A percentile compares a stretch with the other conserved stretches of the same genome.
phyloP scores from a whole-genome alignment of 2,329 filamentous ascomycete genomes.

The Plectosphaerella sp. region DNA sequence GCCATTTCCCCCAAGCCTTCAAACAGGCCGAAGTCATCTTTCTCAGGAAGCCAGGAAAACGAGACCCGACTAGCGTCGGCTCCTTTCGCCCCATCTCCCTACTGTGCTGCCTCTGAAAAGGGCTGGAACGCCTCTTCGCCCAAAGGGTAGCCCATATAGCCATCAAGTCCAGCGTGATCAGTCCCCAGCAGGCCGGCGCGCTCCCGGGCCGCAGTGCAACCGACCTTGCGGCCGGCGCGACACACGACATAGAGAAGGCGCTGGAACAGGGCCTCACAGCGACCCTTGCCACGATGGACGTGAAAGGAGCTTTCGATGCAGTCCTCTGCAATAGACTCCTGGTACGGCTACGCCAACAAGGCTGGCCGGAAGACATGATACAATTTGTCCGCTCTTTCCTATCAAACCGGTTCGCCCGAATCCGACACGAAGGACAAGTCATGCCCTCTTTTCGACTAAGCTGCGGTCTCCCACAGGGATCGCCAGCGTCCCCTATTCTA shows the following conservation, averaged over 20 bases:
- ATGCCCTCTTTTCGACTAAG: neutral
- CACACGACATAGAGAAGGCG: constrained; percentile 5
- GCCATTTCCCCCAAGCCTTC: constrained; percentile 3
- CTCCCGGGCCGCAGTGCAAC: constrained; percentile 2
- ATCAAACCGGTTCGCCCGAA: neutral
- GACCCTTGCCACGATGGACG: constrained; percentile 3
- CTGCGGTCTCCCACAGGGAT: constrained; percentile 7
- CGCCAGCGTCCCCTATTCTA: constrained; percentile 4
- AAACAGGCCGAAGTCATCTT: constrained; percentile 7
- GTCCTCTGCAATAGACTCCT: constrained; percentile 3
- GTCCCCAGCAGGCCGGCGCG: constrained; percentile 3
- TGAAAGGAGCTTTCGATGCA: constrained; percentile 8
- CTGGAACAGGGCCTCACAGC: neutral
- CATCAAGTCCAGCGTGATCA: neutral
- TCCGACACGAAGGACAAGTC: constrained; percentile 3
- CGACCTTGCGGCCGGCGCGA: constrained; percentile 1
- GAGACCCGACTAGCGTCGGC: neutral
- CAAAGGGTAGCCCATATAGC: constrained; percentile 1
- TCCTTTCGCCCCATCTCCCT: constrained; percentile 9
- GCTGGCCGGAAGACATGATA: neutral
- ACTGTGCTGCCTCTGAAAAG: constrained; percentile 9
- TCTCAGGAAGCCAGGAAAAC: constrained; percentile 7
- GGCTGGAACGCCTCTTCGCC: constrained; percentile 6
- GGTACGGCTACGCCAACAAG: constrained; percentile 3
- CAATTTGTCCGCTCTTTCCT: constrained; percentile 1